These are phyloP conservation scores for Saccharomyces hybrid DNA, from an alignment of 1,139 yeast species.

Conservation along the genomic window DNA sequence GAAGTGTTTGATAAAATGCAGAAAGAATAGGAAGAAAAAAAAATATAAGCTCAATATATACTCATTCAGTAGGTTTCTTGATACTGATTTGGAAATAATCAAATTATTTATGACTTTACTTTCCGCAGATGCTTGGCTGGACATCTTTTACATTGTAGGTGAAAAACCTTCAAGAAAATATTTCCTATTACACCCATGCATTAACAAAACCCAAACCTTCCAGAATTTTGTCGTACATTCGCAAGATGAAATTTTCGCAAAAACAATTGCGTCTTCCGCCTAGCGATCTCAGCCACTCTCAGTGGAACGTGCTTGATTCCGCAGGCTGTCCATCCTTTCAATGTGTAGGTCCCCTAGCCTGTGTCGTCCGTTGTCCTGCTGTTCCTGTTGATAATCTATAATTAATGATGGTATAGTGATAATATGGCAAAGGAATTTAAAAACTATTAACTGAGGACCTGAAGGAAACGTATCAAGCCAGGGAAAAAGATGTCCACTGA, in stretches of 20 bases:
- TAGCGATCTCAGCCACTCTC: background rate
- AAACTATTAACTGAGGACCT: background rate
- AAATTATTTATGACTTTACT: background rate
- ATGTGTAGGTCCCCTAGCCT: background rate
- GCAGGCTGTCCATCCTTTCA: background rate
- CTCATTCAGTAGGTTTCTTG: background rate
- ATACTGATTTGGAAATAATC: background rate
- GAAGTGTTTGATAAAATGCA: slow-evolving; percentile 35
- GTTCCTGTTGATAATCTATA: background rate
- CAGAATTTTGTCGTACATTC: background rate
- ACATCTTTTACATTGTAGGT: too few relatives aligned
- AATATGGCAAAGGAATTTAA: background rate
- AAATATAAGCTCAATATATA: background rate
- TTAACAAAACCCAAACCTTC: background rate
- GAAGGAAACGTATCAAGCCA: background rate
- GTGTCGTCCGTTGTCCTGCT: background rate
- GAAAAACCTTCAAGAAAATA: too few relatives aligned
- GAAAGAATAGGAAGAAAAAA: slow-evolving; percentile 11
- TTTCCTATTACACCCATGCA: background rate
- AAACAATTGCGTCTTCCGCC: background rate
- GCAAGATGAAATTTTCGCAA: background rate
- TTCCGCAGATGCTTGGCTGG: background rate
- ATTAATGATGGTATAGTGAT: background rate
- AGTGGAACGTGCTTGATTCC: background rate
- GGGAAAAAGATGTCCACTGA: slow-evolving; percentile 49